Evolutionary conservation across 352 stramenopile species (phyloP), one percentile per base, ranked within the genome.

Genomic region (Phytophthora parvispora): DNA sequence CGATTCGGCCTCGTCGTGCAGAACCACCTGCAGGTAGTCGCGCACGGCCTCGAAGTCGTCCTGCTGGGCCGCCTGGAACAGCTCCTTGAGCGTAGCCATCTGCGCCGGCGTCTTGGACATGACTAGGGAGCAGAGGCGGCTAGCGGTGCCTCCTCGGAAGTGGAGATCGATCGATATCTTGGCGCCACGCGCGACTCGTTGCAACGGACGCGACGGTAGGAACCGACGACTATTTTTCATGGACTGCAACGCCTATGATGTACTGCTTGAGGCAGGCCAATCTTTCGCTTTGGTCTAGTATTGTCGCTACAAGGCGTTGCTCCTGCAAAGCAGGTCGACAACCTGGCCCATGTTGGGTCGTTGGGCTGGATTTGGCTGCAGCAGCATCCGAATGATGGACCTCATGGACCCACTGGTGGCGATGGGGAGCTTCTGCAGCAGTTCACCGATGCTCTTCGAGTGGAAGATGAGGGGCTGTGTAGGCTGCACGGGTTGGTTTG

Each of bases 61-160:
- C 25, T 90, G 84, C 51, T 90, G 79, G 1, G 84, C 86, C 0
- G 81, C 80, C 31, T 90, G 77, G 75, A 94, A 94, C 25, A 92
- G 64, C 49, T 93, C 86, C 57, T 91, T 89, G 38, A 86, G 72
- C 6, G 64, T 86, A 16, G 83, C n/a, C 34, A 71, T 64, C 25
- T 75, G 50, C 5, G 56, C 69, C 15, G 67, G 54, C 15, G 59
- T 47, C 49, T 54, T 69, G 1, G 68, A 16, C 59, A 70, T 71
- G 53, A 34, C 20, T 24, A 18, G 25, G 15, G 48, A 28, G 2
- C 9, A 29, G 24, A 29, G 2, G 28, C 28, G 31, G 32, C 18
- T 20, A 22, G 24, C 25, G 27, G 20, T 57, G 67, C 20, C 38
- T 72, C 3, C 31, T 58, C 13, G 34, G 58, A 53, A 61, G 52